Conservation (phyloP, 805 yeast species). For the Candida golubevii region DNA sequence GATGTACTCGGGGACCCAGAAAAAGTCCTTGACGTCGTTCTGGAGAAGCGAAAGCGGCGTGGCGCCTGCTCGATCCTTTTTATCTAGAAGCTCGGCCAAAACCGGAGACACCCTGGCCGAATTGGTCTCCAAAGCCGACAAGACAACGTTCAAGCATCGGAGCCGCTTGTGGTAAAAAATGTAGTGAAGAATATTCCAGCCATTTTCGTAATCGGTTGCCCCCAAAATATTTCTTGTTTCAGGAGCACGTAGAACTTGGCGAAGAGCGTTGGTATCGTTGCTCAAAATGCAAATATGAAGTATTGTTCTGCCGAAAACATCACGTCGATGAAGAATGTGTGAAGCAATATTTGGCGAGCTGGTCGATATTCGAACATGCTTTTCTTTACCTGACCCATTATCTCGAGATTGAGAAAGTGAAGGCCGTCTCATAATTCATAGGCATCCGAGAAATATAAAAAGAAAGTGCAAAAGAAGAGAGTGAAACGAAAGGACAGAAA, state of each 20-base stretch:
- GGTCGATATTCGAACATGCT: too few relatives aligned
- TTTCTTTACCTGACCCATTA: too few relatives aligned
- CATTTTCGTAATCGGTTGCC: slow-evolving; percentile 63
- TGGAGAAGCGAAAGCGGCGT: slow-evolving; percentile 70
- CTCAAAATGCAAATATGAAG: slow-evolving; percentile 53
- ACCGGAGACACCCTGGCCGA: slow-evolving; percentile 17
- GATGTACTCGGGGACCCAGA: slow-evolving; percentile 41
- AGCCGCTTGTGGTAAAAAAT: slow-evolving; percentile 57
- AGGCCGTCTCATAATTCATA: too few relatives aligned
- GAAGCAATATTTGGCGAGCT: too few relatives aligned
- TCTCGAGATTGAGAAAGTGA: too few relatives aligned
- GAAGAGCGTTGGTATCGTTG: slow-evolving; percentile 46
- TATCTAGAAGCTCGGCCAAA: slow-evolving; percentile 38
- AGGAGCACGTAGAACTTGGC: slow-evolving; percentile 44
- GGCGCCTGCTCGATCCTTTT: slow-evolving; percentile 64
- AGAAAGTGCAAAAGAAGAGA: too few relatives aligned
- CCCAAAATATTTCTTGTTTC: slow-evolving; percentile 39
- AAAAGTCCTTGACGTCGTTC: slow-evolving; percentile 41
- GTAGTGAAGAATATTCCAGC: slow-evolving; percentile 78
- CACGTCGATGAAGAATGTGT: slow-evolving; percentile 36
- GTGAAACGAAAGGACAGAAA: too few relatives aligned
- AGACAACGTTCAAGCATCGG: slow-evolving; percentile 43
- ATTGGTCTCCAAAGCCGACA: slow-evolving; percentile 18
- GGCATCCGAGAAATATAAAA: too few relatives aligned
- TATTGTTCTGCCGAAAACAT: slow-evolving; percentile 65